These are phyloP conservation scores for Eutrema japonicum DNA, from an alignment of 345 rosid genomes.

Conservation along the genomic window DNA sequence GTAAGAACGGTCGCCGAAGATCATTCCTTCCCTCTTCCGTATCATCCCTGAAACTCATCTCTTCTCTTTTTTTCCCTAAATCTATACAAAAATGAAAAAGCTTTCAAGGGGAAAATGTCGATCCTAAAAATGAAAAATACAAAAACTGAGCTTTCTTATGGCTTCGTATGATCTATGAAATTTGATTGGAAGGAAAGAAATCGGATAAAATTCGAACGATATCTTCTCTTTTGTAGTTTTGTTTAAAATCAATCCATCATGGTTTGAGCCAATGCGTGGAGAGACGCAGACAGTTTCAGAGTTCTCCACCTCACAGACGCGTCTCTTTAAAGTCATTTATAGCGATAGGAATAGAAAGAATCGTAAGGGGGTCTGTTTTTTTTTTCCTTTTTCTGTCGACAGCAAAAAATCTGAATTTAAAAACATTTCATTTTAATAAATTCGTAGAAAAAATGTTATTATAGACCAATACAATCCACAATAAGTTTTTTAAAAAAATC, in stretches of 20 bases:
- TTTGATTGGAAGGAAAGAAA: not conserved
- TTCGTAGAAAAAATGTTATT: not conserved
- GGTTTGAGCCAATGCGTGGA: constrained; percentile 35
- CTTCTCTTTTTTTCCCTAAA: not conserved
- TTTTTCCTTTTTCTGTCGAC: not conserved
- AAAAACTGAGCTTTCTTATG: not conserved
- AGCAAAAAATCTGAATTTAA: not conserved
- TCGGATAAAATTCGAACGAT: constrained; percentile 1
- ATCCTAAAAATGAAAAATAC: not conserved
- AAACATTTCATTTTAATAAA: not conserved
- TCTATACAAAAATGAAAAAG: constrained; percentile 2
- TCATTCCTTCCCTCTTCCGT: constrained; percentile 75
- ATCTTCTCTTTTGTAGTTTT: constrained; percentile 24
- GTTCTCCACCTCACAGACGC: constrained; percentile 39
- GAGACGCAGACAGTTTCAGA: constrained; percentile 38
- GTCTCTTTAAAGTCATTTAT: constrained; percentile 19
- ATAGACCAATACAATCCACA: not conserved
- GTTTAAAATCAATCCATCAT: constrained; percentile 6
- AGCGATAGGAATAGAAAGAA: constrained; percentile 6
- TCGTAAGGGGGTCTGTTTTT: not conserved
- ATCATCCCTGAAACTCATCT: constrained; percentile 95
- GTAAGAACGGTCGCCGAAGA: constrained; percentile 80
- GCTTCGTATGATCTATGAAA: not conserved
- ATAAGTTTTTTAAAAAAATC: constrained; percentile 6
- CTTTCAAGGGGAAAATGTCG: constrained; percentile 1